phyloP scores from a whole-genome alignment of 2,329 filamentous ascomycete species.

The Bertia moriformis region DNA sequence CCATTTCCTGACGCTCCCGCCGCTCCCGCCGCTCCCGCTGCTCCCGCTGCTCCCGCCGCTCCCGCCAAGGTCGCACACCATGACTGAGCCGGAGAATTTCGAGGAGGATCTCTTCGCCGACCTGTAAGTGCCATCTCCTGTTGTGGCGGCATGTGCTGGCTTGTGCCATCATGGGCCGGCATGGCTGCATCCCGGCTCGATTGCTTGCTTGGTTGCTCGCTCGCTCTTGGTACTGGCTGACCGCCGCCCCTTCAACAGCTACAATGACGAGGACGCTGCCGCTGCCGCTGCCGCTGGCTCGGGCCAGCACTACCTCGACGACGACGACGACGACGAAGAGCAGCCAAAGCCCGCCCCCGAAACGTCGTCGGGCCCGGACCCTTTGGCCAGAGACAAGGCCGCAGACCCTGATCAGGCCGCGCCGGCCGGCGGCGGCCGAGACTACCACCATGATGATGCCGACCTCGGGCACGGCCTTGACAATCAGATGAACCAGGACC shows the following conservation, averaged over 20 bases:
- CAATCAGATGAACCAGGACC: conserved; percentile 24
- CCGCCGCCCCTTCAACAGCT: conserved; percentile 28
- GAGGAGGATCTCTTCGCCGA: conserved; percentile 94
- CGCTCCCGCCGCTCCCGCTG: too few relatives aligned
- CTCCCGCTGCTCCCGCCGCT: too few relatives aligned
- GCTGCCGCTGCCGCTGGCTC: conserved; percentile 21
- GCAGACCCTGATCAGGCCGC: too few relatives aligned
- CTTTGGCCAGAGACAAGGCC: too few relatives aligned
- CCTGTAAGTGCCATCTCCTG: conserved; percentile 47
- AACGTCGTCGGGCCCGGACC: too few relatives aligned
- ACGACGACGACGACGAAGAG: conserved; percentile 8
- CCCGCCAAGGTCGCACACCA: conserved; percentile 21
- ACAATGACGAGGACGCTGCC: conserved; percentile 50
- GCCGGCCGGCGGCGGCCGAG: conserved; percentile 10
- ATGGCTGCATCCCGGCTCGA: background rate
- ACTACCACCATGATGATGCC: conserved; percentile 20
- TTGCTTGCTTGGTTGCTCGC: background rate
- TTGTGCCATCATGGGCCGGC: too few relatives aligned
- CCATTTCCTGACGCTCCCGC: too few relatives aligned
- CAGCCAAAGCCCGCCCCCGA: background rate
- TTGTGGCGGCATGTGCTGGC: conserved; percentile 2
- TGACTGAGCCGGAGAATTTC: conserved; percentile 70
- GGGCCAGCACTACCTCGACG: conserved; percentile 3
- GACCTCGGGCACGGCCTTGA: conserved; percentile 22
- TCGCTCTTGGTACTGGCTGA: background rate